Evolutionary conservation across 257 asterid species (phyloP), one percentile per base, ranked within the genome.

Genomic region (Dorcoceras hygrometricum): DNA sequence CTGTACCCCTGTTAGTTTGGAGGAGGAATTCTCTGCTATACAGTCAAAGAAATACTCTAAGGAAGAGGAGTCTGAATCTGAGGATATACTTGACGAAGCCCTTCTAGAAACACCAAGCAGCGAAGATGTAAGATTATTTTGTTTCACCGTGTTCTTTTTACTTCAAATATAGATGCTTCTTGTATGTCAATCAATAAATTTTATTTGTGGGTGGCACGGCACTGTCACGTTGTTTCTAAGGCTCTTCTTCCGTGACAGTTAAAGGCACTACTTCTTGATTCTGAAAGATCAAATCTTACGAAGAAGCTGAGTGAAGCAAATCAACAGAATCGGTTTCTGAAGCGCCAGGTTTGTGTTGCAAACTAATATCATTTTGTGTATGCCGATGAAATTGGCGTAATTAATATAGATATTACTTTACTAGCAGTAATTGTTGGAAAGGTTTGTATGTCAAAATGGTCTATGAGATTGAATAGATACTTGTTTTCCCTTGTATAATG

Each of bases 231-330:
- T 67, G 24, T 36, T 28, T 51, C 39, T 72, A 34, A 72, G 27
- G 24, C 57, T 69, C 26, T 36, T 58, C 54, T 71, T 67, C 59
- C 28, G 71, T 57, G 63, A 69, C 87, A 93, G 99, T 74, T 93
- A 71, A 88, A 78, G 70, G 79, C 82, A 46, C 75, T 90, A 56
- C 86, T 81, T 66, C 81, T 78, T 57, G 90, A 93, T 85, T 81
- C 99, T 27, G 88, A 90, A 73, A 86, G 99, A 79, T 63, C 89
- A 31, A 76, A 84, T 70, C 87, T 93, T 43, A 66, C 81, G 63
- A 85, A 79, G 83, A 93, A 88, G 83, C 76, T 93, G 66, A 86
- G 99, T 65, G 97, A 93, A 80, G 99, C 99, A 50, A 93, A 93
- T 76, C 92, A 86, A 66, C 85, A 85, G 55, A 90, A 90, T 56